These are phyloP conservation scores for Monilinia laxa DNA, from an alignment of 2,329 filamentous ascomycete species.

Conservation along the genomic window DNA sequence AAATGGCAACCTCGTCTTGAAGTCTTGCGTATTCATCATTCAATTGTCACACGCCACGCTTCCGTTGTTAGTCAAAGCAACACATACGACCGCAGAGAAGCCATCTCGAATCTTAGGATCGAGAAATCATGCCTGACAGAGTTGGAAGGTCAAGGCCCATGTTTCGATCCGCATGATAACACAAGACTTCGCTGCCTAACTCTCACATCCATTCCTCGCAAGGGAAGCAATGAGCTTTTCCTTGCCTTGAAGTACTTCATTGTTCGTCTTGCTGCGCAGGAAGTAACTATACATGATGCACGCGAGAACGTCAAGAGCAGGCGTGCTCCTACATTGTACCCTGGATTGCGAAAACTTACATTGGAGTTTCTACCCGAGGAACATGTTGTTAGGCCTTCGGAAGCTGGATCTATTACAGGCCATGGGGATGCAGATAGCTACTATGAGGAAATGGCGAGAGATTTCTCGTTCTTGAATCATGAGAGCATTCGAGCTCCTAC, in stretches of 20 bases:
- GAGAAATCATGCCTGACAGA: constrained; percentile 40
- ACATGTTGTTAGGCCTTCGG: not conserved
- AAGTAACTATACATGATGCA: constrained; percentile 45
- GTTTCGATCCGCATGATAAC: constrained; percentile 56
- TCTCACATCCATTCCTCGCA: constrained; percentile 54
- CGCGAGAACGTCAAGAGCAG: constrained; percentile 23
- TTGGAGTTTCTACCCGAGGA: constrained; percentile 50
- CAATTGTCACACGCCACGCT: constrained; percentile 56
- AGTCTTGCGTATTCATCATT: constrained; percentile 57
- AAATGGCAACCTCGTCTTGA: constrained; percentile 45
- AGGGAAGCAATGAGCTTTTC: constrained; percentile 52
- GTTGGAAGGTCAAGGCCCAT: constrained; percentile 46
- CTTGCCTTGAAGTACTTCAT: constrained; percentile 51
- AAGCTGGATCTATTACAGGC: constrained; percentile 29
- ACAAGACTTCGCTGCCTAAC: constrained; percentile 54
- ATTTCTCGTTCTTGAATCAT: constrained; percentile 38
- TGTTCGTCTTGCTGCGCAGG: constrained; percentile 49
- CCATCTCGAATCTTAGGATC: constrained; percentile 40
- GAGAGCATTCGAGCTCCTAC: not conserved
- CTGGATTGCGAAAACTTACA: constrained; percentile 53
- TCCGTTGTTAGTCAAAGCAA: constrained; percentile 35
- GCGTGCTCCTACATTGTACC: constrained; percentile 45
- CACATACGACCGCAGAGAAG: not conserved
- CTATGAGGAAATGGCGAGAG: constrained; percentile 22
- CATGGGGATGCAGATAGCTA: constrained; percentile 36